phyloP scores from a whole-genome alignment of 208 protist genomes.

The Herpetomonas samuelpessoai region DNA sequence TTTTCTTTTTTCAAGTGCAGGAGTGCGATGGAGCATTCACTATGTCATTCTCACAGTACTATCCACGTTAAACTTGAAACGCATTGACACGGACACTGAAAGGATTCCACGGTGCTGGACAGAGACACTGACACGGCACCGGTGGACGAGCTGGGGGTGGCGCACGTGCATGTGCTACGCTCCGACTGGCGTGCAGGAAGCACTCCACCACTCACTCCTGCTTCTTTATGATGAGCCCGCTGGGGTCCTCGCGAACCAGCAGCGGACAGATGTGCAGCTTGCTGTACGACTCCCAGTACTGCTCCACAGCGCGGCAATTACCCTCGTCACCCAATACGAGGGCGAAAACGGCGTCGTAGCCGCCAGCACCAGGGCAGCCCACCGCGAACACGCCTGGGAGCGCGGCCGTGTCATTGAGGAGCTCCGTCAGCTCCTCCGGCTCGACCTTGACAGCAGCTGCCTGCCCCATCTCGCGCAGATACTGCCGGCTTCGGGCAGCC shows the following conservation, averaged over 20 bases:
- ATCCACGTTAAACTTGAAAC: background rate
- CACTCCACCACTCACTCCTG: background rate
- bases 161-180: too few species aligned
- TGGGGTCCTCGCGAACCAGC: slow-evolving; percentile 72
- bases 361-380: slow-evolving; percentile 93
- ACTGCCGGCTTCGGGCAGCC: slow-evolving; percentile 39
- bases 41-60: background rate
- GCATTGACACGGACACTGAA: too few species aligned
- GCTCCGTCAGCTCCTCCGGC: slow-evolving; percentile 68
- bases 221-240: slow-evolving; percentile 47
- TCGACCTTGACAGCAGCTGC: slow-evolving; percentile 84
- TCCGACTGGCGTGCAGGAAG: background rate
- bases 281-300: slow-evolving; percentile 71
- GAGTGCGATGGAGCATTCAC: background rate
- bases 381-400: slow-evolving; percentile 91
- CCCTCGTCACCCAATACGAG: slow-evolving; percentile 67
- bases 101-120: too few species aligned
- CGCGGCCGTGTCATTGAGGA: slow-evolving; percentile 82
- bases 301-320: slow-evolving; percentile 47
- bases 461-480: slow-evolving; percentile 80
- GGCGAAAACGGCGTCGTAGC: slow-evolving; percentile 93
- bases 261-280: slow-evolving; percentile 72
- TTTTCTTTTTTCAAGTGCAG: slow-evolving; percentile 1
- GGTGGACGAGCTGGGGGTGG: too few species aligned
- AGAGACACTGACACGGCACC: too few species aligned